Evolutionary conservation across 2,329 filamentous ascomycete species (phyloP).

Genomic region (Berkeleyomyces basicola): DNA sequence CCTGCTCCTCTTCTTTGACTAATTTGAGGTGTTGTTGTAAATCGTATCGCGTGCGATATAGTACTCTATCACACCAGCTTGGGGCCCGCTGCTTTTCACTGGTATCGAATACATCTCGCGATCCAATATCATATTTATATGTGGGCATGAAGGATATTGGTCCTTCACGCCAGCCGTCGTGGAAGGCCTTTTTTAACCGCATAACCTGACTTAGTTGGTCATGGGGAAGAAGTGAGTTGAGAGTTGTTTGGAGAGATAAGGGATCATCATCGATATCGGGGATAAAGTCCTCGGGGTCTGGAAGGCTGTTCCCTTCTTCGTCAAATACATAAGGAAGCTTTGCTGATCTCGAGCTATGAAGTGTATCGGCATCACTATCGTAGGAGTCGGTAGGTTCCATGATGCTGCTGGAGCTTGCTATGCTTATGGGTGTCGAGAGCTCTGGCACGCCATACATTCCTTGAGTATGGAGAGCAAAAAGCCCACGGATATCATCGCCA

Average conservation of each 20-base stretch:
- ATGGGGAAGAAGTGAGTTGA: constrained; percentile 73
- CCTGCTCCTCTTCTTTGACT: constrained; percentile 45
- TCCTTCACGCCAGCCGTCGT: constrained; percentile 86
- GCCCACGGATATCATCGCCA: constrained; percentile 71
- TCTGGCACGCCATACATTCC: constrained; percentile 50
- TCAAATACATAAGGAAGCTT: constrained; percentile 7
- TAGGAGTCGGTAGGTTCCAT: constrained; percentile 13
- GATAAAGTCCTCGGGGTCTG: constrained; percentile 48
- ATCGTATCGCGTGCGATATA: constrained; percentile 65
- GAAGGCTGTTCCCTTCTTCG: constrained; percentile 21
- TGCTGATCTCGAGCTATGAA: constrained; percentile 8
- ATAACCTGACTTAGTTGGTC: constrained; percentile 72
- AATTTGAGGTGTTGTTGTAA: constrained; percentile 48
- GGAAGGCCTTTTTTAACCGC: constrained; percentile 58
- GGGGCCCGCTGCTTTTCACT: constrained; percentile 87
- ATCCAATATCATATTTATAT: constrained; percentile 97
- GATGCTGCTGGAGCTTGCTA: constrained; percentile 19
- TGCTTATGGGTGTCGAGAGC: constrained; percentile 17
- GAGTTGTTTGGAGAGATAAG: constrained; percentile 70
- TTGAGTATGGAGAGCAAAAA: constrained; percentile 66
- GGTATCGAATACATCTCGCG: constrained; percentile 78
- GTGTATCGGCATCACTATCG: constrained; percentile 15
- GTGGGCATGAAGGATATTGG: constrained; percentile 78
- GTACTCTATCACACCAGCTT: constrained; percentile 91
- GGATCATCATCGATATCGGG: constrained; percentile 61